Evolutionary conservation across 1,139 yeast species (phyloP).

Genomic region (Suhomyces bolitotheri): DNA sequence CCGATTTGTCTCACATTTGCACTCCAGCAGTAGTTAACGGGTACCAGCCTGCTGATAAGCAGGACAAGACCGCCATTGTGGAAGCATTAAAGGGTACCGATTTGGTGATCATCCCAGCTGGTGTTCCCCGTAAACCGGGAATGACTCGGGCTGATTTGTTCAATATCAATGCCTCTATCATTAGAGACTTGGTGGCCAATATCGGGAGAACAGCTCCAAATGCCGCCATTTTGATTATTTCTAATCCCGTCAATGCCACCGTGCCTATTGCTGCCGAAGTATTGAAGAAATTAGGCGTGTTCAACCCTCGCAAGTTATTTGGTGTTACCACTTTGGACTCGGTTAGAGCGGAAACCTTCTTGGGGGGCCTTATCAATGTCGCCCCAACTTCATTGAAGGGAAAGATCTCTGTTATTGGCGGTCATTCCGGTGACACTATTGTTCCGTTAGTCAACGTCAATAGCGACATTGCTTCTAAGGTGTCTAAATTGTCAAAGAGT

Average conservation of each 20-base stretch:
- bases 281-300: slow-evolving; percentile 59
- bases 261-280: slow-evolving; percentile 77
- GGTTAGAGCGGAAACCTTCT: slow-evolving; percentile 68
- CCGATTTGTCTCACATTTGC: slow-evolving; percentile 71
- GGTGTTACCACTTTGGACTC: slow-evolving; percentile 75
- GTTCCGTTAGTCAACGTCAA: slow-evolving; percentile 53
- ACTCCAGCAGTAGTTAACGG: slow-evolving; percentile 58
- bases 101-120: slow-evolving; percentile 76
- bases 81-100: slow-evolving; percentile 57
- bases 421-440: slow-evolving; percentile 77
- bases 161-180: slow-evolving; percentile 70
- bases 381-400: slow-evolving; percentile 44
- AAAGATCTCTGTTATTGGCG: slow-evolving; percentile 65
- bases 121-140: slow-evolving; percentile 78
- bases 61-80: slow-evolving; percentile 48
- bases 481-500: slow-evolving; percentile 29
- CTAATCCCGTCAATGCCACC: slow-evolving; percentile 75
- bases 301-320: slow-evolving; percentile 62
- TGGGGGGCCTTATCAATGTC: slow-evolving; percentile 43
- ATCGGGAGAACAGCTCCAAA: slow-evolving; percentile 60
- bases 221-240: slow-evolving; percentile 65
- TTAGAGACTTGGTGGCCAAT: slow-evolving; percentile 58
- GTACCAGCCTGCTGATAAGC: slow-evolving; percentile 52
- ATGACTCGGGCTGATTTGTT: slow-evolving; percentile 79
- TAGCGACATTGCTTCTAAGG: slow-evolving; percentile 28